Conservation (phyloP, 306 rosid genomes). For the Nissolia schottii region DNA sequence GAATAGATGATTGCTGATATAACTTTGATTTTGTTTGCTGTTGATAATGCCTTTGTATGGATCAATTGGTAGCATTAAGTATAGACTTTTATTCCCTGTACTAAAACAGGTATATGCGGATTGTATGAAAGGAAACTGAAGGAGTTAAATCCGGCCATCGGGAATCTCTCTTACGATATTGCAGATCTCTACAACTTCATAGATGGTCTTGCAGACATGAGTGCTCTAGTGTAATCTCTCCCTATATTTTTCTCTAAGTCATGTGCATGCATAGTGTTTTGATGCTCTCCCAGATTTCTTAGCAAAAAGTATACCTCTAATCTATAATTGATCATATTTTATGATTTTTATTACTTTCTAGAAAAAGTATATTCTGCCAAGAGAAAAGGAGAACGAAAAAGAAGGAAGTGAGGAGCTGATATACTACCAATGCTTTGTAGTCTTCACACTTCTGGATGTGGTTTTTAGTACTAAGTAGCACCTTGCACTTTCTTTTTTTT, state of each 20-base stretch:
- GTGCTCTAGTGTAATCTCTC: constrained; percentile 86
- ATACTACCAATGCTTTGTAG: not conserved
- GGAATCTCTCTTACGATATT: constrained; percentile 85
- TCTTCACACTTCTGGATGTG: not conserved
- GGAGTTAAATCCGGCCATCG: constrained; percentile 87
- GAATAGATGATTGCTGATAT: not conserved
- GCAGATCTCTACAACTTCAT: constrained; percentile 90
- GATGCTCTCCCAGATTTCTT: not conserved
- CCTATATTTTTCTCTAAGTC: constrained; percentile 21
- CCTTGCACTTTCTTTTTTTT: no score
- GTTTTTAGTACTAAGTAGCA: not conserved
- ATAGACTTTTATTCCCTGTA: constrained; percentile 24
- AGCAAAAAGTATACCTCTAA: not conserved
- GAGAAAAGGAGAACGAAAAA: not conserved
- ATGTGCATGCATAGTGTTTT: not conserved
- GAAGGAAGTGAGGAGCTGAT: not conserved
- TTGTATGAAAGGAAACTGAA: constrained; percentile 93
- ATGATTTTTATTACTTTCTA: not conserved
- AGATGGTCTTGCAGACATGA: constrained; percentile 93
- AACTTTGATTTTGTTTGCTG: not conserved
- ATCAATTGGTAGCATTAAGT: not conserved
- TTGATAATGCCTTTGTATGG: not conserved
- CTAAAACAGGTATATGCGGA: constrained; percentile 75
- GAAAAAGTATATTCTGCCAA: not conserved
- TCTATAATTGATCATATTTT: not conserved